These are phyloP conservation scores for Tuber umbilicatum DNA, from an alignment of 495 filamentous ascomycete genomes.

Conservation along the genomic window DNA sequence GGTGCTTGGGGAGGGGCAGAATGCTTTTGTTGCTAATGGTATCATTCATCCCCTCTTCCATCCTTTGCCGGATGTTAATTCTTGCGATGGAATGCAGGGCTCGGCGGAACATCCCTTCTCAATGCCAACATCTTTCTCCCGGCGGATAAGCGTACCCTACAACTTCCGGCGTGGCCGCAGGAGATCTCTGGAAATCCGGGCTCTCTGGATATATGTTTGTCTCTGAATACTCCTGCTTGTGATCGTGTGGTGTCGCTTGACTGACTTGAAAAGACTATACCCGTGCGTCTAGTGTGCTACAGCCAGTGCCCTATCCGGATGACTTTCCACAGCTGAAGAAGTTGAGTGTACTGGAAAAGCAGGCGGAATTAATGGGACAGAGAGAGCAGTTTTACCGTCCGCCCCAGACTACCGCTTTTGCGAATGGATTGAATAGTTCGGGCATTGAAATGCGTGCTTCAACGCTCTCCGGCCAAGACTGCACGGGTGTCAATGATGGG, in stretches of 20 bases:
- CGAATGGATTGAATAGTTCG: constrained; percentile 53
- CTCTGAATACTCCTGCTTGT: background rate
- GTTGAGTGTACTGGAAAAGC: constrained; percentile 52
- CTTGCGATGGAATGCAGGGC: constrained; percentile 43
- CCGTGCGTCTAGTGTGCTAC: constrained; percentile 52
- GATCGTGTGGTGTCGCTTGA: constrained; percentile 13
- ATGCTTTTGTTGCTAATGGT: constrained; percentile 61
- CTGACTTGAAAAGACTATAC: constrained; percentile 48
- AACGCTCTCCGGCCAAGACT: constrained; percentile 55
- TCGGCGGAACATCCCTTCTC: constrained; percentile 59
- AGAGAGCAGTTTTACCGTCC: constrained; percentile 53
- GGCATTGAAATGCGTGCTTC: constrained; percentile 59
- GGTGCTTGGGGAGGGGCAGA: constrained; percentile 58
- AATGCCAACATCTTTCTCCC: constrained; percentile 63
- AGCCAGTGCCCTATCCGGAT: constrained; percentile 55
- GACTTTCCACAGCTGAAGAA: constrained; percentile 53
- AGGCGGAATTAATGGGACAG: constrained; percentile 50
- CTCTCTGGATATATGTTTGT: constrained; percentile 50
- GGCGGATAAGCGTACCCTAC: constrained; percentile 52
- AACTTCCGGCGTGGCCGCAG: constrained; percentile 54
- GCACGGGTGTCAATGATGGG: constrained; percentile 61
- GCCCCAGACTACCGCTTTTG: constrained; percentile 58
- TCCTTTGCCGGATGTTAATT: background rate
- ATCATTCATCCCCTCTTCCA: constrained; percentile 17
- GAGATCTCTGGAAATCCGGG: constrained; percentile 51